phyloP scores from a whole-genome alignment of 495 filamentous ascomycete genomes.

The Halenospora varia region DNA sequence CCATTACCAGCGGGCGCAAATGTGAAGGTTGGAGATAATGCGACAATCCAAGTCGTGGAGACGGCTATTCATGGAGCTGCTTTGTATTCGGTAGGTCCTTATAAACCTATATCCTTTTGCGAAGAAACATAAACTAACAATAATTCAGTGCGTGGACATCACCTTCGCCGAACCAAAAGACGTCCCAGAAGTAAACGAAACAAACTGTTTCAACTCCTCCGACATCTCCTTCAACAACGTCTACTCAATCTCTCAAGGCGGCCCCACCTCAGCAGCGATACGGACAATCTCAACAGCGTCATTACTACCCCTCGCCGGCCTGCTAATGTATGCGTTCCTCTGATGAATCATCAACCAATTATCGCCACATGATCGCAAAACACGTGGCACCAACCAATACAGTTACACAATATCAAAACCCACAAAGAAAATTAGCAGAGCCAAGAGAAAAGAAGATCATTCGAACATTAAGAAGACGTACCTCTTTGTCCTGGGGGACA shows the following conservation, averaged over 20 bases:
- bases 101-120: neutral
- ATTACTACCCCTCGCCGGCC: constrained; percentile 7
- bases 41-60: constrained; percentile 93
- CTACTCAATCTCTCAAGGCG: constrained; percentile 59
- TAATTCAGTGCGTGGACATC: constrained; percentile 78
- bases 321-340: constrained; percentile 4
- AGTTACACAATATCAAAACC: no score
- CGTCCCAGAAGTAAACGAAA: constrained; percentile 64
- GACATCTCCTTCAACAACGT: constrained; percentile 71
- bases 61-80: constrained; percentile 83
- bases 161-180: constrained; percentile 73
- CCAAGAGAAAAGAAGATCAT: neutral
- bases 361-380: constrained; percentile 6
- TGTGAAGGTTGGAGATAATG: constrained; percentile 78
- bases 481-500: constrained; percentile 2
- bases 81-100: constrained; percentile 76
- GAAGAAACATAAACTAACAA: constrained; percentile 8
- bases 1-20: constrained; percentile 72
- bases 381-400: no score
- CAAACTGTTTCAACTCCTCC: constrained; percentile 82
- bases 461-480: neutral
- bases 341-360: neutral
- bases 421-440: no score
- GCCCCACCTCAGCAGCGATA: constrained; percentile 3
- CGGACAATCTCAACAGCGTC: constrained; percentile 7